Conservation (phyloP, 352 stramenopile species). For the Peronospora destructor region DNA sequence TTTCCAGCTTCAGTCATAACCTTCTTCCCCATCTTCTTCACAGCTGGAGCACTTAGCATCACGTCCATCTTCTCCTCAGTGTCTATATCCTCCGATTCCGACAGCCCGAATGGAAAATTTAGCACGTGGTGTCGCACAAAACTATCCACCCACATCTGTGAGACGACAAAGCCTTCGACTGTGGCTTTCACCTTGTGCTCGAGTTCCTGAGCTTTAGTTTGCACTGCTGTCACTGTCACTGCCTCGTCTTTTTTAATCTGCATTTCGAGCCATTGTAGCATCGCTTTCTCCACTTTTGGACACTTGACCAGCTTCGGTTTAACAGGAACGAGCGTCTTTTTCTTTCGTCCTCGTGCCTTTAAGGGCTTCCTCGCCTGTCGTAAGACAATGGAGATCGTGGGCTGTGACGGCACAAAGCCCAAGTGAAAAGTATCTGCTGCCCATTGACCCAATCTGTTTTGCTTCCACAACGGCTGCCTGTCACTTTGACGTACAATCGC, state of each 20-base stretch:
- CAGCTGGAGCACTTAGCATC: neutral
- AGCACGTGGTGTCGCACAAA: constrained; percentile 27
- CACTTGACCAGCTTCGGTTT: constrained; percentile 52
- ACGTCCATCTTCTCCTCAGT: constrained; percentile 5
- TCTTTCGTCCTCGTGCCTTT: constrained; percentile 32
- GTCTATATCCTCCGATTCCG: constrained; percentile 20
- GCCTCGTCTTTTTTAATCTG: constrained; percentile 23
- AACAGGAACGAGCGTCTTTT: constrained; percentile 38
- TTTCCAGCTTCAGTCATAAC: constrained; percentile 2
- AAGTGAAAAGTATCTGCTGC: constrained; percentile 52
- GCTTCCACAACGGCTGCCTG: constrained; percentile 51
- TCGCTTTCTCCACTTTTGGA: constrained; percentile 52
- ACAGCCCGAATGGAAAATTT: constrained; percentile 22
- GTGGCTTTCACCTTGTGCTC: constrained; percentile 7
- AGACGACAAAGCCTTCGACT: constrained; percentile 22
- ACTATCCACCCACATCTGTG: constrained; percentile 25
- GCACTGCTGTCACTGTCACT: constrained; percentile 12
- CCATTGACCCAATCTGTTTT: constrained; percentile 61
- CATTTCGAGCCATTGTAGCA: constrained; percentile 51
- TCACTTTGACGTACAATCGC: constrained; percentile 63
- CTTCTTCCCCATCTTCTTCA: constrained; percentile 3
- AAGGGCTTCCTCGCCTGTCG: constrained; percentile 42
- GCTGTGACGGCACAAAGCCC: constrained; percentile 54
- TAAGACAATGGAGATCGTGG: constrained; percentile 67
- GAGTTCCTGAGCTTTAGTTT: constrained; percentile 14